Percentiles rank a stretch among this genome's conserved stretches.
Conservation (phyloP, 352 stramenopile species). For the Vaucheria bursata region DNA sequence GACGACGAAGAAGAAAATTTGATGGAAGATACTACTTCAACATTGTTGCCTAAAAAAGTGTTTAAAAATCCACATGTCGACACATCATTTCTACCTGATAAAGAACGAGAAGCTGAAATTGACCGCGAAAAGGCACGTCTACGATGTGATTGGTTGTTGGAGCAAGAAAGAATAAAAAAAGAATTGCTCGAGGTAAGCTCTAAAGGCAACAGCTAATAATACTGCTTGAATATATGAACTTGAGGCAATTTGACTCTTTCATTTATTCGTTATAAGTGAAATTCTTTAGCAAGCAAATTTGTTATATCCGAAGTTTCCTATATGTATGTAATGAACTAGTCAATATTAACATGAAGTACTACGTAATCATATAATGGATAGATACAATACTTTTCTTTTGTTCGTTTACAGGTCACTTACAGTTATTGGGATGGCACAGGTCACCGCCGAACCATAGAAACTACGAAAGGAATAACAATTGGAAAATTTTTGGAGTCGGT, state of each 20-base stretch:
- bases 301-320: no score
- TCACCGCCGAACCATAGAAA: conserved; percentile 78
- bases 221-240: no score
- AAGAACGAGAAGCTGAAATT: conserved; percentile 68
- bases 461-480: conserved; percentile 83
- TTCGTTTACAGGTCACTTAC: conserved; percentile 93
- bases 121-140: conserved; percentile 48
- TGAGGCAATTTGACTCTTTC: no score
- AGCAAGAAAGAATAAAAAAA: conserved; percentile 86
- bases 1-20: conserved; percentile 42
- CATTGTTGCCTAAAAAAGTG: conserved; percentile 3
- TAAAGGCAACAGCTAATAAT: neutral
- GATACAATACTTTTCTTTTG: no score
- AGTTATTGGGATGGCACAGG: conserved; percentile 95
- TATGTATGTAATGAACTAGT: no score
- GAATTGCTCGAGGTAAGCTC: conserved; percentile 17
- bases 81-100: conserved; percentile 88
- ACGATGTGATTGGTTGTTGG: conserved; percentile 75
- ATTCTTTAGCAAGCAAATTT: no score
- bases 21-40: neutral
- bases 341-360: no score
- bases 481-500: conserved; percentile 65
- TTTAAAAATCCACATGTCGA: conserved; percentile 81
- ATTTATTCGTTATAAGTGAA: no score
- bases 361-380: no score